Percentiles rank a stretch among this genome's conserved stretches.
phyloP scores from a whole-genome alignment of 1,139 yeast species.

The Yamadazyma diospyri region DNA sequence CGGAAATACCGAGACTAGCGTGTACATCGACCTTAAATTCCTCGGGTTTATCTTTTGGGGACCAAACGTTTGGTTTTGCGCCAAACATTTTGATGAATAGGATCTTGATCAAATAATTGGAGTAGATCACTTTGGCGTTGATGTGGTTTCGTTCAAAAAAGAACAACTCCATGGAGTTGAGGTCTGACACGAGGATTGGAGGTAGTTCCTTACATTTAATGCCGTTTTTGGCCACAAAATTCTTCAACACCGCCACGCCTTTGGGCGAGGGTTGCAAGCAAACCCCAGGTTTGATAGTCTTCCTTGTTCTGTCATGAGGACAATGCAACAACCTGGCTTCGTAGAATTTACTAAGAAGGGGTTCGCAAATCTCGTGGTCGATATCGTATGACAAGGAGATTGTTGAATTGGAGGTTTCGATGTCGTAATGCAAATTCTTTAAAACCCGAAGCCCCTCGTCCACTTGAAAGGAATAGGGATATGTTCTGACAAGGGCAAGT shows the following conservation, averaged over 20 bases:
- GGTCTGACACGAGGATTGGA: conserved; percentile 38
- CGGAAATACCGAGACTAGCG: conserved; percentile 6
- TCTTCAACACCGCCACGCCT: conserved; percentile 69
- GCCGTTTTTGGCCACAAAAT: conserved; percentile 59
- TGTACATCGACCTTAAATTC: conserved; percentile 7
- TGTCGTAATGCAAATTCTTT: conserved; percentile 45
- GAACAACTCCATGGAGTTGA: conserved; percentile 73
- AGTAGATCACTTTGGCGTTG: conserved; percentile 61
- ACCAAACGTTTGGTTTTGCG: conserved; percentile 64
- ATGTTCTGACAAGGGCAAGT: conserved; percentile 17
- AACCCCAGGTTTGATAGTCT: conserved; percentile 32
- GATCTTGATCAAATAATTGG: conserved; percentile 62
- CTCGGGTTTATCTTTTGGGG: conserved; percentile 42
- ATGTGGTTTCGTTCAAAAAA: conserved; percentile 61
- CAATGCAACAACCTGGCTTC: conserved; percentile 69
- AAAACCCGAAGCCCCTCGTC: conserved; percentile 52
- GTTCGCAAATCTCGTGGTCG: conserved; percentile 47
- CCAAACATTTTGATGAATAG: conserved; percentile 69
- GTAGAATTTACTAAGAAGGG: conserved; percentile 54
- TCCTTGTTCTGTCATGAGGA: conserved; percentile 69
- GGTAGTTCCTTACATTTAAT: conserved; percentile 38
- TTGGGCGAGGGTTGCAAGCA: conserved; percentile 85
- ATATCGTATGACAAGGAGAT: conserved; percentile 62
- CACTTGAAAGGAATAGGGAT: conserved; percentile 54
- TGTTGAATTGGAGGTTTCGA: conserved; percentile 48